Base-by-base conservation (phyloP, 805 yeast species). In the Suhomyces vadensis region DNA sequence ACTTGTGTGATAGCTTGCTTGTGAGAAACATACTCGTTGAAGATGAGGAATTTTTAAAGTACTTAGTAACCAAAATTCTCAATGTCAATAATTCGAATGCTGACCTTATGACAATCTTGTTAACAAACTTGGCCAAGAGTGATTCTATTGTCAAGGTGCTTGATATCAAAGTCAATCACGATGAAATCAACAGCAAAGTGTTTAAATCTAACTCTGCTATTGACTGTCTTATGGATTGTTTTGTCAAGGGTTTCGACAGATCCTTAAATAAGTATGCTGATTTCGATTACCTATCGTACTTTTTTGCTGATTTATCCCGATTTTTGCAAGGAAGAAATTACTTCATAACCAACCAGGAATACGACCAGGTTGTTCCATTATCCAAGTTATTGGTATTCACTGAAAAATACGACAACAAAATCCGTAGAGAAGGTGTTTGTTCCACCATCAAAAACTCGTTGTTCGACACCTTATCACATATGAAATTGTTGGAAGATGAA, bases 391-490 rank as follows among this genome's bases (percentile, higher is more conserved):
- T 87, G 47, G 94, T 82, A 0, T 90, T 89, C 66, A 85, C 97
- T 4, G 91, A 87, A 58, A 80, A 82, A 56, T 85, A 82, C 52
- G 91, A 85, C 57, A 74, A 87, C 10, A 81, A 80, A 55, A 79
- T 81, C 20, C 82, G 98, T 68, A 78, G 98, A 65, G 91, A 86
- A 60, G 97, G 96, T 58, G 91, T 88, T 29, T 95, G 95, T 1
- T 85, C 95, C 4, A 86, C 97, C 1, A 87, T 94, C 54, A 92
- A 94, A 63, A 92, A 92, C 65, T 79, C 92, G 0, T 69, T 92
- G 39, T 92, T 92, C 57, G 96, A 91, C 58, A 72, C 87, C 1
- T 79, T 81, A 31, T 64, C 78, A 26, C 98, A 92, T 60, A 65
- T 66, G 54, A 63, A 60, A 19, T 69, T 92, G 35, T 62, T 89